A percentile compares a stretch with the other conserved stretches of the same genome.
Evolutionary conservation across 2,329 filamentous ascomycete genomes (phyloP).

Genomic region (Pseudogymnoascus sp.): DNA sequence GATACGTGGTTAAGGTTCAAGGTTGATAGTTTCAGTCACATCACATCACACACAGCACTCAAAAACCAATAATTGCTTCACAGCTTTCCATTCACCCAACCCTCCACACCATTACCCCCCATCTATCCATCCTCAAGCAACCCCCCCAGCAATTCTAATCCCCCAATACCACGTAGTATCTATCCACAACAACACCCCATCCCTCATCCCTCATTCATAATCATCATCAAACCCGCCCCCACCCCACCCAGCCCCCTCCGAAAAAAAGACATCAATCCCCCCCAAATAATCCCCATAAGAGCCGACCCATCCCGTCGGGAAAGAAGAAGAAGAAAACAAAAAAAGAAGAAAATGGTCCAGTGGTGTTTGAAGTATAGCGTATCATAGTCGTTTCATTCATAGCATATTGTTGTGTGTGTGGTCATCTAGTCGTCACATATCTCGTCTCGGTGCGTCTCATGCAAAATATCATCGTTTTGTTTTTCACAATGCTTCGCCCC

Average conservation of each 20-base stretch:
- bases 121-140: not conserved
- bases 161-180: not conserved
- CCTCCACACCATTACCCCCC: not conserved
- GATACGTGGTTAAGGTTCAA: not conserved
- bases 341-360: not conserved
- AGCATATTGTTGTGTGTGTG: not conserved
- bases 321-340: not conserved
- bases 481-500: not conserved
- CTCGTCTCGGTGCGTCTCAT: not conserved
- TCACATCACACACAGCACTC: not conserved
- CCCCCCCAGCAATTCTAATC: not conserved
- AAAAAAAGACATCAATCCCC: not conserved
- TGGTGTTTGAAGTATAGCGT: not conserved
- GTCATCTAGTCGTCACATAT: not conserved
- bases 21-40: not conserved
- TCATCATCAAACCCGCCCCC: not conserved
- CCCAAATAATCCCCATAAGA: not conserved
- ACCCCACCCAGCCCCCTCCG: not conserved
- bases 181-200: not conserved
- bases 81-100: not conserved
- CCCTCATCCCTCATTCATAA: not conserved
- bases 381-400: not conserved
- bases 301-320: not conserved
- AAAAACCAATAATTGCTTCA: not conserved
- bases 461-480: not conserved